These are phyloP conservation scores for Podosphaera fusca DNA, from an alignment of 2,329 filamentous ascomycete genomes.

Conservation along the genomic window DNA sequence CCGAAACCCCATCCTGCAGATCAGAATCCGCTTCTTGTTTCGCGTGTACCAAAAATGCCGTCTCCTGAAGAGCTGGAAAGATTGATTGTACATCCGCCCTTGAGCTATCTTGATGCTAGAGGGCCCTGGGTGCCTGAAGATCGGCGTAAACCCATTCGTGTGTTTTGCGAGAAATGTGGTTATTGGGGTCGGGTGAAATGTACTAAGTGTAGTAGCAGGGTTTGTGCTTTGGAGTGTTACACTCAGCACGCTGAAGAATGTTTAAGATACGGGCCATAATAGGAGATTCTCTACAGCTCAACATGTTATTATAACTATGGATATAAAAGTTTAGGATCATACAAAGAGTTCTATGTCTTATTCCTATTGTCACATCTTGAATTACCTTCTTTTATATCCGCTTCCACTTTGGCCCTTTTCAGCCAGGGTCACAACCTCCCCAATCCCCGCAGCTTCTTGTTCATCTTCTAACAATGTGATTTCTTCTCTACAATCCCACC, in stretches of 20 bases:
- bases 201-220: conserved; percentile 52
- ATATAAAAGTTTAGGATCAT: background rate
- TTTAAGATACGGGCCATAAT: conserved; percentile 31
- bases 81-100: conserved; percentile 37
- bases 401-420: conserved; percentile 36
- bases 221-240: conserved; percentile 58
- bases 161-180: conserved; percentile 59
- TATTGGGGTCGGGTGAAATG: conserved; percentile 62
- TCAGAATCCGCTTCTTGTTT: conserved; percentile 32
- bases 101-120: conserved; percentile 43
- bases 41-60: conserved; percentile 32
- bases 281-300: background rate
- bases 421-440: conserved; percentile 73
- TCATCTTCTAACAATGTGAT: conserved; percentile 81
- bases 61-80: conserved; percentile 37
- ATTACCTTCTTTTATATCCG: conserved; percentile 12
- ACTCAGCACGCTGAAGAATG: conserved; percentile 27
- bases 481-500: conserved; percentile 96
- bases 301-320: background rate
- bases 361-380: background rate
- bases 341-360: background rate
- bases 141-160: conserved; percentile 29
- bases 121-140: conserved; percentile 22
- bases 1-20: conserved; percentile 24
- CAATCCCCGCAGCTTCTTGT: conserved; percentile 68